Percentiles rank a stretch among this genome's conserved stretches.
phyloP scores from a whole-genome alignment of 2,329 filamentous ascomycete species.

The Epichloe uncinata region DNA sequence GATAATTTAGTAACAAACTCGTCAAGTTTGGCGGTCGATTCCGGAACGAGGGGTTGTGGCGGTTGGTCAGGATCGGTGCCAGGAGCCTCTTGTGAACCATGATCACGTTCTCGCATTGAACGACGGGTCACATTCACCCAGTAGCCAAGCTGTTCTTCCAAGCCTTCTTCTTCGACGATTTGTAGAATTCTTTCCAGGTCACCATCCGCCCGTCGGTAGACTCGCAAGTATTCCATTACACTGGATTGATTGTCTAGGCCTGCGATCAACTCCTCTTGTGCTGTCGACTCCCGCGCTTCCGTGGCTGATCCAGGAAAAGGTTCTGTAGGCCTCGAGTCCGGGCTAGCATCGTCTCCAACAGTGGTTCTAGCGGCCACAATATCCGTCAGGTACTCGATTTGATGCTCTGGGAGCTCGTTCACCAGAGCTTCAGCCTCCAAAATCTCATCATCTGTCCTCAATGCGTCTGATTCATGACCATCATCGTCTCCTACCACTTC shows the following conservation, averaged over 20 bases:
- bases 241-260: slow-evolving; percentile 11
- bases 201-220: slow-evolving; percentile 46
- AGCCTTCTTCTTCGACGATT: slow-evolving; percentile 47
- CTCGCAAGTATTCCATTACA: slow-evolving; percentile 30
- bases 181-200: slow-evolving; percentile 44
- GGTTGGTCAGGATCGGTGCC: not conserved
- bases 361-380: not conserved
- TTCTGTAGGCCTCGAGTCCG: not conserved
- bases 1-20: not conserved
- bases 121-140: slow-evolving; percentile 41
- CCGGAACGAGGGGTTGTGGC: not conserved
- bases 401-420: slow-evolving; percentile 1
- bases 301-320: not conserved
- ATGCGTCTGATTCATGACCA: slow-evolving; percentile 12
- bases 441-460: slow-evolving; percentile 21
- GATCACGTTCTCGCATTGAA: slow-evolving; percentile 14
- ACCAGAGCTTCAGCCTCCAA: slow-evolving; percentile 14
- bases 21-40: not conserved
- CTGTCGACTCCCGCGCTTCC: not conserved
- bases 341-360: not conserved
- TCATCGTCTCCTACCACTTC: slow-evolving; percentile 7
- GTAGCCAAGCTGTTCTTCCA: slow-evolving; percentile 44
- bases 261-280: not conserved
- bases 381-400: not conserved
- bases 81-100: not conserved